Evolutionary conservation across 139 green algal genomes (phyloP), one percentile per base, ranked within the genome.

Genomic region (Auxenochlorella protothecoides): DNA sequence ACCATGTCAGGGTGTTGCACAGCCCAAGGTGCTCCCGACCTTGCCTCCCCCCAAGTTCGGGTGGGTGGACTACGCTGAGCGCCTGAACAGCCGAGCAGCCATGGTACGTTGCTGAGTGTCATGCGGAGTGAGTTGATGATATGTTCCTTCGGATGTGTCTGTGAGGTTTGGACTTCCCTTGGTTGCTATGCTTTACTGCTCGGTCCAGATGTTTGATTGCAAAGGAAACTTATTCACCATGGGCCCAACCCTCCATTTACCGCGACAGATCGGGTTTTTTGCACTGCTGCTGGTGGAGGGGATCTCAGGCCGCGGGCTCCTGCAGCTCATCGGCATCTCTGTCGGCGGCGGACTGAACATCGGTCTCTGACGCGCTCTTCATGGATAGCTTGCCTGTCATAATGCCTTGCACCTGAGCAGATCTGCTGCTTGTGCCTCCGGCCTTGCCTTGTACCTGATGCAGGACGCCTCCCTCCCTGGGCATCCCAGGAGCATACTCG

Each of bases 241-340:
- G 27, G 27, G 27, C 27, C 27, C 59, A 64, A 44, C 14, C 12
- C 65, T 70, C 13, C 12, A 12, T 70, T 60, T 65, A 15, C 44
- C 0, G 2, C 63, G 72, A 69, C 78, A 83, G 78, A 86, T 96
- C 59, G 90, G 90, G 10, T 96, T 96, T 76, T 92, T 96, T 60
- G 84, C 82, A 4, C 79, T 96, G 55, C 78, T 96, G 6, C 27
- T 83, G 6, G 70, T 96, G 14, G 90, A 96, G 80, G 77, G 74
- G 15, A 71, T 96, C 44, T 78, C 79, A 3, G 68, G 78, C 71
- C 85, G 88, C 70, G 85, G 85, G 9, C 54, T 96, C 0, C 81
- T 96, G 71, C 84, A 95, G 73, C 44, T 92, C 4, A 59, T 89
- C 9, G 83, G 83, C 68, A 69, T 91, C n/a, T 78, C 68, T 5